Evolutionary conservation across 805 yeast species (phyloP), one percentile per base, ranked within the genome.

Genomic region (Osmozyma mogii): DNA sequence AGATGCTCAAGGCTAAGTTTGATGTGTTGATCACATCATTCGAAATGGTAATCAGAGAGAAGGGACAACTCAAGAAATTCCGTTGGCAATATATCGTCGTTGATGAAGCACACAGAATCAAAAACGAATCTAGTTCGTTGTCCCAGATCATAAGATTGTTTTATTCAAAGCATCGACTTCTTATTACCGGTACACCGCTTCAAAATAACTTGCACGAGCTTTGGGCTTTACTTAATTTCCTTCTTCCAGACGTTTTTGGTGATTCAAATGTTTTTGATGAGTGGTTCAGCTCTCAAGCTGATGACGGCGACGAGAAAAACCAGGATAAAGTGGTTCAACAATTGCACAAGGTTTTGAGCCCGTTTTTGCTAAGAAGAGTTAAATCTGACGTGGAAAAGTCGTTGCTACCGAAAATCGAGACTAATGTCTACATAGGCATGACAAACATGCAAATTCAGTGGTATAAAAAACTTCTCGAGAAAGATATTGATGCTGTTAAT

Each of bases 41-140:
- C 52, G 97, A 89, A 50, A 84, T 87, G 79, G 92, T 92, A 13
- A 76, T 89, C 27, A 73, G 94, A 36, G 98, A 89, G 52, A 89
- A 89, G 53, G 50, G 83, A 11, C 72, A 73, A 25, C 64, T 92
- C 44, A 82, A 82, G 45, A 85, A 82, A 52, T 61, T 89, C 34
- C 78, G 81, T 29, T 89, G 97, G 97, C 88, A 88, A 56, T 89
- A 89, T 53, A 78, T 92, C 32, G 70, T 92, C 13, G 84, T 89
- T 30, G 98, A 89, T 60, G 96, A 88, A 56, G 97, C 97, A 3
- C 98, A 89, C 55, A 74, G 97, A 52, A 89, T 89, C 52, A 89
- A 89, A 51, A 92, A 92, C 52, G 97, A 92, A 50, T 94, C 84
- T 48, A 79, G 94, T 41, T 78, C 92, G 22, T 64, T 89, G 29